Evolutionary conservation across 495 filamentous ascomycete genomes (phyloP), one percentile per base, ranked within the genome.

Genomic region (Penicillium herquei): DNA sequence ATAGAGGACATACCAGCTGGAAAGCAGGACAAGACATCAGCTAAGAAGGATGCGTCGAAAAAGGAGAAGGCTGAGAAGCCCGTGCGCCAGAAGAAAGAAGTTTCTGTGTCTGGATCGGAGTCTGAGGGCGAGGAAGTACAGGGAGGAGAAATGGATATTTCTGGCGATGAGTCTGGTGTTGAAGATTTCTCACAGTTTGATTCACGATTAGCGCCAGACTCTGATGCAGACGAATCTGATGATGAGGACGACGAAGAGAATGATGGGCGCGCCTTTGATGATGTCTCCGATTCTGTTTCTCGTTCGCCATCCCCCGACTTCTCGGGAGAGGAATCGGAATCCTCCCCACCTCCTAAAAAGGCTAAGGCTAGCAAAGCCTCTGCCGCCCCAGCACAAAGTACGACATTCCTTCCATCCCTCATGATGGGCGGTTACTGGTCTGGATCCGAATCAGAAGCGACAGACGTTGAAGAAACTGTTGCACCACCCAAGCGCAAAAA

Each of bases 361-460:
- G 31, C 72, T 30, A 78, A 81, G 46, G 77, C 65, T 44, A 56
- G 58, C 53, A 64, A 71, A 52, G 66, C 62, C 32, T 52, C 74
- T 31, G 35, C 62, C 14, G 66, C 70, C n/a, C 59, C 68, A 9
- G 64, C 73, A 14, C 81, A 76, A 51, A 86, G 85, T 7, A 87
- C 91, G 0, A 88, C 84, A 1, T 96, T 97, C 78, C 80, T 98
- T 3, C 95, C 94, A 2, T 87, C 89, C 6, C 80, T 98, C 3
- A 82, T 76, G 54, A 88, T 93, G 81, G 88, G 87, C 14, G 92
- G 91, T 43, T 98, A 98, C 75, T 87, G 88, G 71, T 97, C 93
- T 14, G 94, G 91, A 59, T 92, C 90, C 3, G 91, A 92, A 35
- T 39, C 35, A 58, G 86, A 86, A 49, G 63, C 73, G 12, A 76